These are phyloP conservation scores for Dothistroma pini DNA, from an alignment of 2,329 filamentous ascomycete species.

Conservation along the genomic window DNA sequence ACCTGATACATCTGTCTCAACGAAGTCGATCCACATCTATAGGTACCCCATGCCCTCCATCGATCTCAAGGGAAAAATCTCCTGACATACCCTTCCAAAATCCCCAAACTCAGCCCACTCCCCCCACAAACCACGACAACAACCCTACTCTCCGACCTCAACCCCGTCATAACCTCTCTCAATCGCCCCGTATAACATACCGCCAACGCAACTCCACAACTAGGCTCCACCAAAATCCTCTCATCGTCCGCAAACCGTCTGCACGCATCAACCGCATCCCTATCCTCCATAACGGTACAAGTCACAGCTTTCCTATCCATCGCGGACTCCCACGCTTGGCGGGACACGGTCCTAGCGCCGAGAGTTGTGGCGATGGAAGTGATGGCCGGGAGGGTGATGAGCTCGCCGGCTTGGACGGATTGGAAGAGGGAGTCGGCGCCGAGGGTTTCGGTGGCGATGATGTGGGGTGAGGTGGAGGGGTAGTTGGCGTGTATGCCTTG, in stretches of 20 bases:
- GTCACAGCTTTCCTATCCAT: slow-evolving; percentile 47
- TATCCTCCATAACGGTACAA: slow-evolving; percentile 65
- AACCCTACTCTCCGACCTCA: slow-evolving; percentile 65
- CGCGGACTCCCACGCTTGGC: slow-evolving; percentile 64
- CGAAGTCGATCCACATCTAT: too few relatives aligned
- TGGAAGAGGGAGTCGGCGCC: slow-evolving; percentile 68
- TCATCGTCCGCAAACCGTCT: slow-evolving; percentile 78
- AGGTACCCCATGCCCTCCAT: too few relatives aligned
- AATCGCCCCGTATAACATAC: slow-evolving; percentile 62
- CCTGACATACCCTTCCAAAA: slow-evolving; percentile 47
- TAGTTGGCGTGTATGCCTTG: slow-evolving; percentile 57
- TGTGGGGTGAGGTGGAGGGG: slow-evolving; percentile 37
- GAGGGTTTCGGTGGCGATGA: slow-evolving; percentile 71
- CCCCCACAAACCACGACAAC: slow-evolving; percentile 82
- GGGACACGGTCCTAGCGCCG: slow-evolving; percentile 68
- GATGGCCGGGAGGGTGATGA: slow-evolving; percentile 63
- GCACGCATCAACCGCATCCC: slow-evolving; percentile 74
- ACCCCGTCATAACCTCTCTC: slow-evolving; percentile 50
- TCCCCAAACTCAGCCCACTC: slow-evolving; percentile 49
- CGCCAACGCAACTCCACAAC: slow-evolving; percentile 78
- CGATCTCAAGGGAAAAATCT: slow-evolving; percentile 31
- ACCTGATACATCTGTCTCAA: too few relatives aligned
- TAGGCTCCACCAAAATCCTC: slow-evolving; percentile 73
- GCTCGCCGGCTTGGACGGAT: slow-evolving; percentile 53
- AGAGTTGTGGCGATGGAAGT: slow-evolving; percentile 72